These are phyloP conservation scores for Eutrema yunnanense DNA, from an alignment of 345 rosid species.

Conservation along the genomic window DNA sequence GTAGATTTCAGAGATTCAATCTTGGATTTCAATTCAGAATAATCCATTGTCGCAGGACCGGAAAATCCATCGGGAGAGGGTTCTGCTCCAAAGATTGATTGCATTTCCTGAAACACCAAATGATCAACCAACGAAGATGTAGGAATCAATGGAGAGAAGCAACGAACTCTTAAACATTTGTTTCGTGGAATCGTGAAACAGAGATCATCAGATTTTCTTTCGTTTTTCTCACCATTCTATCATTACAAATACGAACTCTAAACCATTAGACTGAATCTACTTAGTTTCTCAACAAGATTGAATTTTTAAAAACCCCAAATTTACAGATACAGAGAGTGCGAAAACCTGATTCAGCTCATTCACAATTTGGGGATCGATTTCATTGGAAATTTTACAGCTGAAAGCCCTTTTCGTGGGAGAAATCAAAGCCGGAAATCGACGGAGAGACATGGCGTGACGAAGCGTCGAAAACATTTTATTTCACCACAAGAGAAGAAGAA, in stretches of 20 bases:
- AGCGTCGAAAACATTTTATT: neutral
- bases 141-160: neutral
- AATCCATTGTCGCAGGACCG: slow-evolving; percentile 27
- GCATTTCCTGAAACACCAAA: slow-evolving; percentile 63
- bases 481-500: neutral
- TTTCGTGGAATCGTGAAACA: neutral
- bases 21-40: slow-evolving; percentile 22
- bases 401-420: slow-evolving; percentile 34
- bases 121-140: neutral
- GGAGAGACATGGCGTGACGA: slow-evolving; percentile 41
- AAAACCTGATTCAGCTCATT: slow-evolving; percentile 54
- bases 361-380: slow-evolving; percentile 9
- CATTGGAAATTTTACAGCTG: slow-evolving; percentile 26
- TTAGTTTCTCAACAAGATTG: neutral
- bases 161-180: neutral
- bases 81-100: slow-evolving; percentile 70
- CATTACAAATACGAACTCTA: neutral
- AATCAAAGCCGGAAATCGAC: slow-evolving; percentile 26
- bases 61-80: slow-evolving; percentile 45
- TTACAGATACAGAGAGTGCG: neutral
- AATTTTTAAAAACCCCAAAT: too few species aligned
- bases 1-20: slow-evolving; percentile 21
- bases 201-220: neutral
- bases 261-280: neutral
- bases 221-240: neutral